phyloP scores from a whole-genome alignment of 495 filamentous ascomycete genomes.

The Neurospora sp. region DNA sequence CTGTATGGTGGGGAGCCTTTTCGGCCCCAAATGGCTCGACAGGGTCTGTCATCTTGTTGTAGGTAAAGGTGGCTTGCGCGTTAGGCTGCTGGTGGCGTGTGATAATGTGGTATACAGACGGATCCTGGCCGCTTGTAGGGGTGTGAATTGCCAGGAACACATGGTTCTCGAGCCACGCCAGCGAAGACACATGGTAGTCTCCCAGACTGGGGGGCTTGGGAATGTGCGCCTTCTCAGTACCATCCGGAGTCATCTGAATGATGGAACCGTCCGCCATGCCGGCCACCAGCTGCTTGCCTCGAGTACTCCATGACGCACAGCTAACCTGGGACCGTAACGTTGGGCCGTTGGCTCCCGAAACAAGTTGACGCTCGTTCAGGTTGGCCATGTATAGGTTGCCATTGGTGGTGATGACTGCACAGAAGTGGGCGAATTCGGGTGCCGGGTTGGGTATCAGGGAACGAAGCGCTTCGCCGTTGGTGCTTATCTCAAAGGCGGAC shows the following conservation, averaged over 20 bases:
- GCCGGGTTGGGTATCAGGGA: slow-evolving; percentile 74
- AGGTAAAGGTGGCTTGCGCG: slow-evolving; percentile 41
- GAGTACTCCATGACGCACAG: slow-evolving; percentile 83
- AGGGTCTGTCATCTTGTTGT: slow-evolving; percentile 63
- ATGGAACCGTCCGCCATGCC: slow-evolving; percentile 74
- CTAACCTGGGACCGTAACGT: slow-evolving; percentile 65
- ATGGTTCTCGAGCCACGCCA: slow-evolving; percentile 83
- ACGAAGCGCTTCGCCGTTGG: slow-evolving; percentile 63
- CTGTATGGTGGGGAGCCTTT: slow-evolving; percentile 63
- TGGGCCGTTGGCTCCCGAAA: slow-evolving; percentile 53
- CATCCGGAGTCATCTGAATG: slow-evolving; percentile 75
- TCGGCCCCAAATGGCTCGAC: slow-evolving; percentile 58
- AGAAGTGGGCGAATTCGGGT: slow-evolving; percentile 48
- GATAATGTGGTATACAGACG: slow-evolving; percentile 64
- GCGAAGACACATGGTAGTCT: slow-evolving; percentile 67
- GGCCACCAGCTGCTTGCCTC: slow-evolving; percentile 86
- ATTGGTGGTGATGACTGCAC: slow-evolving; percentile 68
- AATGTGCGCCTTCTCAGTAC: slow-evolving; percentile 62
- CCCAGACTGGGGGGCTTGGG: slow-evolving; percentile 65
- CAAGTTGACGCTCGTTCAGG: slow-evolving; percentile 50
- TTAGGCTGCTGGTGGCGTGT: slow-evolving; percentile 45
- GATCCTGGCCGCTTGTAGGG: slow-evolving; percentile 44
- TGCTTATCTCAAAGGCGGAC: slow-evolving; percentile 58
- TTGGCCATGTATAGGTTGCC: slow-evolving; percentile 81
- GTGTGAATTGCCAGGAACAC: slow-evolving; percentile 73